Base-by-base conservation (phyloP, 2,329 filamentous ascomycete species). In the Colletotrichum nymphaeae region DNA sequence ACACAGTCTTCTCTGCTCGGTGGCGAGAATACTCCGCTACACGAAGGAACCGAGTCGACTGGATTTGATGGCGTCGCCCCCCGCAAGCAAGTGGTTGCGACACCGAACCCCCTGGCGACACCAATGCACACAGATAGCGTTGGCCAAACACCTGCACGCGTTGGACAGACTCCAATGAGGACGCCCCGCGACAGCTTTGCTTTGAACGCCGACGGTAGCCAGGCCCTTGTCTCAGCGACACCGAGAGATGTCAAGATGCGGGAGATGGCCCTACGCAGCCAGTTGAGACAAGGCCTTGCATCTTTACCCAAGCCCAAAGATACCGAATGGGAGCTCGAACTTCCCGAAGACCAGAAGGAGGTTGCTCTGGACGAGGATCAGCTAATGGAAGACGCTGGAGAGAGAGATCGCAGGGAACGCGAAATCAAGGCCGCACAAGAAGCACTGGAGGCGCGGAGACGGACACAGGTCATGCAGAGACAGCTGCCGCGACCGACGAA, bases 51-150 rank as follows among this genome's bases (percentile, higher is more conserved):
- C 57, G 92, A 90, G 4, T 97, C 95, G 12, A 97, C 95, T 7
- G 95, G 95, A 0, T 97, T 98, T 78, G 94, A 97, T 77, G 93
- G 95, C 52, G 93, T 93, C 55, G 90, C 94, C 1, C 95, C 96
- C 49, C 91, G 94, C 70, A 93, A 92, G 78, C 93, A 98, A 74
- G 88, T 92, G 42, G 90, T 96, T 69, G 90, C 95, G n/a, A 99
- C 97, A 0, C 97, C 97, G 0, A 99, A 99, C 80, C 97, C 97
- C 0, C 89, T 99, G 86, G 95, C 97, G 0, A 99, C 97, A 0
- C 97, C 97, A 1, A 88, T 97, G 76, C 89, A 85, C 53, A 83
- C 86, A 1, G 89, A 89, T 74, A 93, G 91, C 28, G 86, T 90
- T 32, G 93, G 90, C 30, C 91, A 92, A 14, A 97, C 94, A 16